Conservation (phyloP, 228 moss, liverwort and hornwort species). For the Sphagnum magellanicum region DNA sequence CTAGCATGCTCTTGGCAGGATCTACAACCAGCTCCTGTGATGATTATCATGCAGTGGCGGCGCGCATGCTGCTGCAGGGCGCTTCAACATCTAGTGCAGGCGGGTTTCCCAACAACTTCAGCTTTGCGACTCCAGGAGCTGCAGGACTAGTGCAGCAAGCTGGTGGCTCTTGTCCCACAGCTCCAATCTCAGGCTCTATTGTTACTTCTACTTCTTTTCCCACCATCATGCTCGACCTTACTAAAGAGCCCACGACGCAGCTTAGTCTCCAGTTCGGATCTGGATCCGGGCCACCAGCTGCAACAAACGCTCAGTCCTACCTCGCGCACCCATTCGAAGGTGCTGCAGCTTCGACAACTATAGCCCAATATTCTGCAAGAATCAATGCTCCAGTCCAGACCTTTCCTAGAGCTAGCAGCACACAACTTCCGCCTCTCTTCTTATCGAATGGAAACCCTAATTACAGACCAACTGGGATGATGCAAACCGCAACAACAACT, state of each 20-base stretch:
- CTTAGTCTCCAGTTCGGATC: slow-evolving; percentile 13
- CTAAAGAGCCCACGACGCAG: slow-evolving; percentile 24
- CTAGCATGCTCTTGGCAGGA: slow-evolving; percentile 26
- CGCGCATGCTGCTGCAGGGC: slow-evolving; percentile 1
- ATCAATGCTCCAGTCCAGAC: neutral
- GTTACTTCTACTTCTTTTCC: slow-evolving; percentile 10
- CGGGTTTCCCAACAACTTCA: neutral
- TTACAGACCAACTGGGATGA: too few relatives aligned
- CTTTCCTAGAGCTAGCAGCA: neutral
- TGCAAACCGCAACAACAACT: too few relatives aligned
- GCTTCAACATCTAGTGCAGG: neutral
- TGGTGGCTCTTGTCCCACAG: slow-evolving; percentile 4
- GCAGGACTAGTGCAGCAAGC: neutral
- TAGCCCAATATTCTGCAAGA: neutral
- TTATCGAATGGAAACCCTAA: neutral
- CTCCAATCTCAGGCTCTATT: neutral
- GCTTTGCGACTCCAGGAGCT: neutral
- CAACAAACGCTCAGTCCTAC: neutral
- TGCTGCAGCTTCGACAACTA: neutral
- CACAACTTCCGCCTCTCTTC: neutral
- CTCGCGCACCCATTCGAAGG: neutral
- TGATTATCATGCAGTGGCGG: slow-evolving; percentile 3
- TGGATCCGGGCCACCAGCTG: neutral
- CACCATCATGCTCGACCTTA: slow-evolving; percentile 30
- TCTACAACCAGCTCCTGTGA: slow-evolving; percentile 10